Evolutionary conservation across 164 flowering plant genomes (phyloP).

Genomic region (Magnolia kwangsiensis): DNA sequence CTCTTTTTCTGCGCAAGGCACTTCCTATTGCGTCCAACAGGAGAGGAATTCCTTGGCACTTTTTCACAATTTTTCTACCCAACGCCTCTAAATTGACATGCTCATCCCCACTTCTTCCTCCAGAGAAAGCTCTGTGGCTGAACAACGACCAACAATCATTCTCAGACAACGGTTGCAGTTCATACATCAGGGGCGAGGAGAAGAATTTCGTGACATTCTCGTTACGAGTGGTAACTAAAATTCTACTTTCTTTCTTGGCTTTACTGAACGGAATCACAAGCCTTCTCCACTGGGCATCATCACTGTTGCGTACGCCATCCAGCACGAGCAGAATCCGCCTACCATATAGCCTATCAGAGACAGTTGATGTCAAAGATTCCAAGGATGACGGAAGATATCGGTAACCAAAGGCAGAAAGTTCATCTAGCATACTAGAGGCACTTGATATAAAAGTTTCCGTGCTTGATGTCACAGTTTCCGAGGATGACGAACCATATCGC

Average conservation of each 20-base stretch:
- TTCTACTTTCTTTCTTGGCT: neutral
- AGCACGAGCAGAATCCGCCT: conserved; percentile 3
- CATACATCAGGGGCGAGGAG: neutral
- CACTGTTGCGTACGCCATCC: conserved; percentile 11
- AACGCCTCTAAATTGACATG: neutral
- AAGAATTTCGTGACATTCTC: neutral
- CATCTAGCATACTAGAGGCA: too few relatives aligned
- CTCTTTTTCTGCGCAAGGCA: neutral
- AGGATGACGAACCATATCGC: too few relatives aligned
- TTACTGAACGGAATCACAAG: neutral
- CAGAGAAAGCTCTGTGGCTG: conserved; percentile 3
- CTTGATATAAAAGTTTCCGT: too few relatives aligned
- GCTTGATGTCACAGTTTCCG: too few relatives aligned
- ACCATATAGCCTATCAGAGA: neutral
- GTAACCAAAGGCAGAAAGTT: too few relatives aligned
- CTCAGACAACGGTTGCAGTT: conserved; percentile 1
- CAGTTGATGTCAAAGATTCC: neutral
- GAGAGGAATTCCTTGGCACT: conserved; percentile 16
- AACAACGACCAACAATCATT: conserved; percentile 13
- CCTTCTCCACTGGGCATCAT: neutral
- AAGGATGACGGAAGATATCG: too few relatives aligned
- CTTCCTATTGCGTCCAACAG: neutral
- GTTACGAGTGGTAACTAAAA: conserved; percentile 12
- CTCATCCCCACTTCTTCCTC: neutral
- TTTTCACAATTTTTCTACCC: conserved; percentile 8